Evolutionary conservation across 1,284 basidiomycete species (phyloP), one percentile per base, ranked within the genome.

Genomic region (Ceratobasidium sp.): DNA sequence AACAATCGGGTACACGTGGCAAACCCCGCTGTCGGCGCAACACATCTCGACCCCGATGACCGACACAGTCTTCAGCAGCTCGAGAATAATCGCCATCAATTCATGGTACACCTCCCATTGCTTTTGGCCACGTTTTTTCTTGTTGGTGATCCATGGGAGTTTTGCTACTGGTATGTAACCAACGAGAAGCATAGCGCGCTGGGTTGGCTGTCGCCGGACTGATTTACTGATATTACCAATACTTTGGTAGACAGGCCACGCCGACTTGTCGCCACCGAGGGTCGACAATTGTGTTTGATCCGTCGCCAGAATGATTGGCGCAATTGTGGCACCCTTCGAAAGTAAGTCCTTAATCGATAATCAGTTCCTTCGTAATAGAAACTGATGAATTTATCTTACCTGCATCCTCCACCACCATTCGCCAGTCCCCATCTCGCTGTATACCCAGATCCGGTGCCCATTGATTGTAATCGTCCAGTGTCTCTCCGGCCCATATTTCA

Each of bases 21-120:
- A 54, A 0, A 72, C 66, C 7, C 49, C 18, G 9, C 72, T 69
- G 50, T 76, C 76, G 1, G 75, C 73, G 64, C 75, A 76, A 0
- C 41, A 41, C 54, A 77, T 75, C 7, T 63, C 23, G 6, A 74
- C 57, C 6, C 76, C 75, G 0, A 66, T n/a, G 4, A 32, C 41
- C 16, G 73, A 70, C 9, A 74, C 75, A 1, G 38, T 21, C 9
- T 70, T 44, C 30, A 77, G 62, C 7, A 76, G 74, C 26, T 72
- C 6, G 0, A 77, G 59, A 5, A 78, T 49, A 7, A 64, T 18
- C 9, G 30, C 6, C 75, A 78, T 76, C 35, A 67, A 73, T 1
- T 44, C 21, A 47, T 78, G 77, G 44, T 76, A 78, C 1, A 77
- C 58, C 13, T 74, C 59, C 55, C 49, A 59, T 5, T 49, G 35